Evolutionary conservation across 179 eudicot species (phyloP).

Genomic region (Spinacia oleracea): DNA sequence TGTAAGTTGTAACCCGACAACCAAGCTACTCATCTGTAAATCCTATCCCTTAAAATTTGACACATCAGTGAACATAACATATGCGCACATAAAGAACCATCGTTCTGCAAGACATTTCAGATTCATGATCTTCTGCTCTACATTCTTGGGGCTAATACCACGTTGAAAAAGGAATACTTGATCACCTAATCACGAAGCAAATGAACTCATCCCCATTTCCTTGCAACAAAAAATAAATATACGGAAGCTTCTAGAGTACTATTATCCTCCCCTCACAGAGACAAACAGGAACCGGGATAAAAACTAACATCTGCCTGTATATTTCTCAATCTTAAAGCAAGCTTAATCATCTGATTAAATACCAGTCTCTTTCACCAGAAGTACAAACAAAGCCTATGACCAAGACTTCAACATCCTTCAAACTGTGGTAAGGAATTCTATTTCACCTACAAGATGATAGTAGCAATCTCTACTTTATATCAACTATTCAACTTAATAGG

Average conservation of each 20-base stretch:
- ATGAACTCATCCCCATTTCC: not conserved
- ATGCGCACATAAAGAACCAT: not conserved
- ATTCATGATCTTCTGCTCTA: not conserved
- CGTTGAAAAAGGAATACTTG: not conserved
- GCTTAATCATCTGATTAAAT: not conserved
- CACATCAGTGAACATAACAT: not conserved
- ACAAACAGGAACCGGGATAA: not conserved
- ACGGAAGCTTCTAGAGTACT: not conserved
- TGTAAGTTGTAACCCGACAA: not conserved
- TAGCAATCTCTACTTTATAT: not conserved
- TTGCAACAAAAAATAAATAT: not conserved
- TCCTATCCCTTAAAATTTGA: not conserved
- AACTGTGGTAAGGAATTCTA: not conserved
- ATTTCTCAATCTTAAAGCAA: not conserved
- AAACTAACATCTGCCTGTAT: not conserved
- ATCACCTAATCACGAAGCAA: not conserved
- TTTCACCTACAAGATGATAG: not conserved
- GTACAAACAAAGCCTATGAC: not conserved
- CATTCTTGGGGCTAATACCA: constrained; percentile 1
- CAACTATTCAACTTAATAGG: not conserved
- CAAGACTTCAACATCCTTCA: not conserved
- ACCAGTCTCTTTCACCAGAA: not conserved
- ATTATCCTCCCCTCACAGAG: not conserved
- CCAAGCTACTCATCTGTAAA: not conserved
- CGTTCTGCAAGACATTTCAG: not conserved